A percentile compares a stretch with the other conserved stretches of the same genome.
These are phyloP conservation scores for Viola odorata DNA, from an alignment of 345 rosid genomes.

Conservation along the genomic window DNA sequence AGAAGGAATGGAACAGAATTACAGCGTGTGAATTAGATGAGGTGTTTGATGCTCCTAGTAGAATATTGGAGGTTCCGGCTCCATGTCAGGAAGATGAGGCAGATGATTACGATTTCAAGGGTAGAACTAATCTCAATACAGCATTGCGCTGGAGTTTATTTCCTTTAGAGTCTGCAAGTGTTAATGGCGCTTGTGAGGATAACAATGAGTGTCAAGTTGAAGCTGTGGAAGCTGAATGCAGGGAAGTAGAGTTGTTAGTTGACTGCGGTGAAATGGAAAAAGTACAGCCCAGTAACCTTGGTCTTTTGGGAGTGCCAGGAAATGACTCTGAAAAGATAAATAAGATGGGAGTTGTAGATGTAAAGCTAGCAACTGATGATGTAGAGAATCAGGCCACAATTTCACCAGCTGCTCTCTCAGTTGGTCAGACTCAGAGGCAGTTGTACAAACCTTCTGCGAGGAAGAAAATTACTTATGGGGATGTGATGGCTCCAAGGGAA, in stretches of 20 bases:
- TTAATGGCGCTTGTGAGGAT: slow-evolving; percentile 6
- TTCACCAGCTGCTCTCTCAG: slow-evolving; percentile 14
- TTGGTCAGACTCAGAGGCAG: slow-evolving; percentile 27
- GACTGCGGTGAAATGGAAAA: slow-evolving; percentile 19
- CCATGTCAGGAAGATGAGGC: slow-evolving; percentile 14
- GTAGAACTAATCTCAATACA: slow-evolving; percentile 11
- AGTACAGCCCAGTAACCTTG: slow-evolving; percentile 14
- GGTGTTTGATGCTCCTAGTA: slow-evolving; percentile 15
- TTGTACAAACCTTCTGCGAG: slow-evolving; percentile 23
- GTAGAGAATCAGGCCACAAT: slow-evolving; percentile 14
- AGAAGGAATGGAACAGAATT: slow-evolving; percentile 10
- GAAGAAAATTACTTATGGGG: slow-evolving; percentile 18
- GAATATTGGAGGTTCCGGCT: slow-evolving; percentile 7
- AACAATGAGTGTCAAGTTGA: slow-evolving; percentile 12
- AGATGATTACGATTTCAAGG: slow-evolving; percentile 15
- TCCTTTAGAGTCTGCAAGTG: slow-evolving; percentile 11
- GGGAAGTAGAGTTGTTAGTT: slow-evolving; percentile 18
- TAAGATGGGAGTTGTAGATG: slow-evolving; percentile 17
- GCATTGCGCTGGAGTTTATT: slow-evolving; percentile 1
- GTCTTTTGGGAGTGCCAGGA: slow-evolving; percentile 20
- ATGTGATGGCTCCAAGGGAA: slow-evolving; percentile 26
- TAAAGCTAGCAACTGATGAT: slow-evolving; percentile 16
- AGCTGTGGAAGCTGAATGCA: slow-evolving; percentile 9
- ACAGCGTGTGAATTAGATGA: slow-evolving; percentile 21
- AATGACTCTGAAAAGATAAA: slow-evolving; percentile 22